Evolutionary conservation across 1,284 basidiomycete species (phyloP), one percentile per base, ranked within the genome.

Genomic region (Sporisorium exsertum): DNA sequence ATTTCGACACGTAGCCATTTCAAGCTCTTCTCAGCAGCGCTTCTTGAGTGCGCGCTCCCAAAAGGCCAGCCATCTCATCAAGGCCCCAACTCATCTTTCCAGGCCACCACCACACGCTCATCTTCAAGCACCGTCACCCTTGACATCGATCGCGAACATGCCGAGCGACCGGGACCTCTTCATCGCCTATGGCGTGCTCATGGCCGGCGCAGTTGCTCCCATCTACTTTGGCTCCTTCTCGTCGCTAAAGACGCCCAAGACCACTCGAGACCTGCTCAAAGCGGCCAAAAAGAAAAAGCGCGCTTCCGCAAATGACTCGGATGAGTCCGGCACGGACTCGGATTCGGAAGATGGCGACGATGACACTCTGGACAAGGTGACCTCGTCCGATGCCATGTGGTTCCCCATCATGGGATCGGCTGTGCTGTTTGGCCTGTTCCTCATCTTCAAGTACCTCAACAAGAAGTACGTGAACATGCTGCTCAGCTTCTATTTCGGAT

Each of bases 381-480:
- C 83, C 10, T 78, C 81, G 12, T 69, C 67, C 2, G 81, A 82
- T 45, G 83, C 83, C 29, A 83, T 78, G 72, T 71, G 81, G 57
- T 81, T 85, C 51, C 83, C 83, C 27, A 72, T 85, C 57, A 74
- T 85, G 57, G 83, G 83, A 52, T 79, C 75, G 26, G 72, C 63
- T 5, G 82, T 81, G 5, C 77, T 85, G 6, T 74, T 84, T 16
- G 68, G 77, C 7, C 70, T 85, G 37, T 85, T 78, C 45, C 45
- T 84, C 22, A 63, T 81, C 40, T 83, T 84, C 82, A 81, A 81
- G 69, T 83, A 80, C 58, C 67, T 84, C 40, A 78, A 85, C 74
- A 81, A 80, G 37, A 59, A 71, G 35, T 78, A 74, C 33, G 75
- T 85, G 55, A 79, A 84, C 60, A 32, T 79, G 37, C 58, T 85